phyloP scores from a whole-genome alignment of 345 rosid species.

The Isatis tinctoria region DNA sequence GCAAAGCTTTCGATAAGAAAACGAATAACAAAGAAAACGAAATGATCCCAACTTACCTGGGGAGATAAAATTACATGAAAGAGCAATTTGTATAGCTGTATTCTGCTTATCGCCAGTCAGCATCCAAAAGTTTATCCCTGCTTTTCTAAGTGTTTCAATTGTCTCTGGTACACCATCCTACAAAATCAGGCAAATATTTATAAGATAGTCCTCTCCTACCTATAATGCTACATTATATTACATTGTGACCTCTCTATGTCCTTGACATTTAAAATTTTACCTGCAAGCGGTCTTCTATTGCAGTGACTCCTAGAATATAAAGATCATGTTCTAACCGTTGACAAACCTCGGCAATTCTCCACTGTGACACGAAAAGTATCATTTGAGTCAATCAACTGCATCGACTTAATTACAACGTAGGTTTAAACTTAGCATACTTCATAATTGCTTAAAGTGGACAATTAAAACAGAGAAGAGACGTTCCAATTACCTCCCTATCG shows the following conservation, averaged over 20 bases:
- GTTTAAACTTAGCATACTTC: background rate
- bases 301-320: constrained; percentile 90
- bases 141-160: constrained; percentile 85
- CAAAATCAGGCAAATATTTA: background rate
- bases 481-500: constrained; percentile 86
- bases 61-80: constrained; percentile 94
- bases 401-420: background rate
- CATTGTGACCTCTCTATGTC: constrained; percentile 14
- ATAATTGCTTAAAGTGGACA: background rate
- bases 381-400: constrained; percentile 26
- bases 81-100: constrained; percentile 98
- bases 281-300: constrained; percentile 95
- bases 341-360: constrained; percentile 97
- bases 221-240: background rate
- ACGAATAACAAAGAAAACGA: background rate
- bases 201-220: background rate
- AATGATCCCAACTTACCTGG: constrained; percentile 55
- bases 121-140: constrained; percentile 99
- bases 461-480: background rate
- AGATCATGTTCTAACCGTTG: constrained; percentile 82
- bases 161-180: constrained; percentile 99
- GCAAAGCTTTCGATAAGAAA: background rate
- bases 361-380: constrained; percentile 45
- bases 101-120: constrained; percentile 96
- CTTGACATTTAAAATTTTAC: constrained; percentile 34